These are phyloP conservation scores for Oryza brachyantha DNA, from an alignment of 176 grass and related monocot genomes.

Conservation along the genomic window DNA sequence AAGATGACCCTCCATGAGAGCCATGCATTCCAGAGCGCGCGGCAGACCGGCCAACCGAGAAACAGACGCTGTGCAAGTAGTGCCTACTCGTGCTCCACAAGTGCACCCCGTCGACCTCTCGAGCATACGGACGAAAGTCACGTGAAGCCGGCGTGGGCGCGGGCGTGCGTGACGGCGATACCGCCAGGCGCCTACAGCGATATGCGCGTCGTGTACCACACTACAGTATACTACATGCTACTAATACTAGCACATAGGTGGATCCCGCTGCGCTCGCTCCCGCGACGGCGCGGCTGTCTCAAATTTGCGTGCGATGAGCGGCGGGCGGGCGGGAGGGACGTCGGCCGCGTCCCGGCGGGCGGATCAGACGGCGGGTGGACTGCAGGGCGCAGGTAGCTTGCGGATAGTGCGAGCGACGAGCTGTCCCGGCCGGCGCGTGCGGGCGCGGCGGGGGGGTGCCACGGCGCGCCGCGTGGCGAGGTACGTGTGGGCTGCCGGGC, in stretches of 20 bases:
- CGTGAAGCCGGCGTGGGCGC: constrained; percentile 29
- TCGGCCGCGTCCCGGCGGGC: background rate
- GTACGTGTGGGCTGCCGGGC: background rate
- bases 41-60: background rate
- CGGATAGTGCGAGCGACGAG: no score
- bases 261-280: background rate
- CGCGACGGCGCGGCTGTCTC: no score
- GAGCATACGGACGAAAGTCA: constrained; percentile 6
- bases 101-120: no score
- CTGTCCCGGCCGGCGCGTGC: no score
- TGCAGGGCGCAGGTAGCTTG: no score
- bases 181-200: background rate
- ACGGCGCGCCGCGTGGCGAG: constrained; percentile 5
- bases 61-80: background rate
- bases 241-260: background rate
- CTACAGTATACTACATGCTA: no score
- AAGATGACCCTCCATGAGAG: no score
- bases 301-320: background rate
- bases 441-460: background rate
- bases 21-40: no score
- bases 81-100: no score
- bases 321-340: background rate
- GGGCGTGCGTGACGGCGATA: no score
- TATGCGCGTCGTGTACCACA: background rate
- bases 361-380: no score